Percentiles rank a stretch among this genome's conserved stretches.
Evolutionary conservation across 768 basidiomycete genomes (phyloP).

Genomic region (Mycena indigotica): DNA sequence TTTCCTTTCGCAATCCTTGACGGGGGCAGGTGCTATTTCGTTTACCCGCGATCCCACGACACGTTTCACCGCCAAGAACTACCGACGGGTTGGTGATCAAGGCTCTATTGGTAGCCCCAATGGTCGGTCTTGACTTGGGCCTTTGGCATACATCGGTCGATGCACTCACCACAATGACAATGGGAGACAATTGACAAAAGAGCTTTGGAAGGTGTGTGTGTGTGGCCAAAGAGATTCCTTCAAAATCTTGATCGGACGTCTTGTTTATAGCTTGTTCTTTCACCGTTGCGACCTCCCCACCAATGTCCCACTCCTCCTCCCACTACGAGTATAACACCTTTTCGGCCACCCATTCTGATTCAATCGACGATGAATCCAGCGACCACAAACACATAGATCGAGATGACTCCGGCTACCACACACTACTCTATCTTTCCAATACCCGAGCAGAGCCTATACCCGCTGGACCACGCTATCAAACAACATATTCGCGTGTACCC

Average conservation of each 20-base stretch:
- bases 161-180: not conserved
- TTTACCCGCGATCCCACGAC: constrained; percentile 46
- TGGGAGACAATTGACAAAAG: not conserved
- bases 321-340: not conserved
- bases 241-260: no score
- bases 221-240: not conserved
- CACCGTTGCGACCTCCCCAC: no score
- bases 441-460: not conserved
- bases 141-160: constrained; percentile 40
- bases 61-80: constrained; percentile 34
- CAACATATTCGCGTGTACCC: not conserved
- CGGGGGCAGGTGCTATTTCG: constrained; percentile 37
- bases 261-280: no score
- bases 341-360: not conserved
- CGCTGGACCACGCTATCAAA: not conserved
- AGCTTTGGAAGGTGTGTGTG: not conserved
- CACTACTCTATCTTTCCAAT: not conserved
- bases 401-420: not conserved
- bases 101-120: not conserved
- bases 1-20: not conserved
- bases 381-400: not conserved
- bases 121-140: constrained; percentile 33
- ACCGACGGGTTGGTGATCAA: not conserved
- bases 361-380: not conserved
- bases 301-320: no score